phyloP scores from a whole-genome alignment of 164 flowering plant species.

The Stephania japonica region DNA sequence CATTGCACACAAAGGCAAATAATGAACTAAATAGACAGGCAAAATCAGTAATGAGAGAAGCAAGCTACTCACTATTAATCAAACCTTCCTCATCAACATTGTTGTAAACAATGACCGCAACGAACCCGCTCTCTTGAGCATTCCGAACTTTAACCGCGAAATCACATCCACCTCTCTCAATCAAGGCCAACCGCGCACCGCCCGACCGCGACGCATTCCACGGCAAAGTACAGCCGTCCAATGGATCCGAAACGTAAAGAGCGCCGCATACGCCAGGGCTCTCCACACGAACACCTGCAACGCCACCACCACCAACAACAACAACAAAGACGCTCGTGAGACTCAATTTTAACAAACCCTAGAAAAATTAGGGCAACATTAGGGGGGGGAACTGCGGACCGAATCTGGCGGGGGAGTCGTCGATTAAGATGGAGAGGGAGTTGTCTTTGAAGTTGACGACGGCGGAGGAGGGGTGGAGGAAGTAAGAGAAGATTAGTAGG shows the following conservation, averaged over 20 bases:
- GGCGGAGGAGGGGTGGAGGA: slow-evolving; percentile 19
- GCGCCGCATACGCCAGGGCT: slow-evolving; percentile 42
- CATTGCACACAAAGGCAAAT: too few relatives aligned
- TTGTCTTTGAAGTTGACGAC: slow-evolving; percentile 23
- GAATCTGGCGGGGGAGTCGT: slow-evolving; percentile 45
- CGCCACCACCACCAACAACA: slow-evolving; percentile 33
- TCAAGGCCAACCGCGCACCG: slow-evolving; percentile 31
- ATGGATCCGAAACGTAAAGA: slow-evolving; percentile 43
- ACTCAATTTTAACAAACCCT: neutral
- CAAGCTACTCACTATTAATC: slow-evolving; percentile 40
- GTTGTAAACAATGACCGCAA: slow-evolving; percentile 47
- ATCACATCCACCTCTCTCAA: slow-evolving; percentile 46
- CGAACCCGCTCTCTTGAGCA: slow-evolving; percentile 47
- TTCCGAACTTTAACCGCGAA: slow-evolving; percentile 48
- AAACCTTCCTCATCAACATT: slow-evolving; percentile 27
- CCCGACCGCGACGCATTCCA: slow-evolving; percentile 11
- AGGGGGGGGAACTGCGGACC: too few relatives aligned
- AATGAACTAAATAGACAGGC: neutral
- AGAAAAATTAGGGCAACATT: neutral
- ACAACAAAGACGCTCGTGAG: neutral
- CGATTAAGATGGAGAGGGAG: slow-evolving; percentile 30
- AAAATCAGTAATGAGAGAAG: too few relatives aligned
- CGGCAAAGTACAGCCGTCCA: slow-evolving; percentile 42
- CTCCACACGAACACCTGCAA: slow-evolving; percentile 37
- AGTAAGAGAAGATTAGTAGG: slow-evolving; percentile 10